Conservation (phyloP, 345 rosid genomes). For the Geranium brycei region DNA sequence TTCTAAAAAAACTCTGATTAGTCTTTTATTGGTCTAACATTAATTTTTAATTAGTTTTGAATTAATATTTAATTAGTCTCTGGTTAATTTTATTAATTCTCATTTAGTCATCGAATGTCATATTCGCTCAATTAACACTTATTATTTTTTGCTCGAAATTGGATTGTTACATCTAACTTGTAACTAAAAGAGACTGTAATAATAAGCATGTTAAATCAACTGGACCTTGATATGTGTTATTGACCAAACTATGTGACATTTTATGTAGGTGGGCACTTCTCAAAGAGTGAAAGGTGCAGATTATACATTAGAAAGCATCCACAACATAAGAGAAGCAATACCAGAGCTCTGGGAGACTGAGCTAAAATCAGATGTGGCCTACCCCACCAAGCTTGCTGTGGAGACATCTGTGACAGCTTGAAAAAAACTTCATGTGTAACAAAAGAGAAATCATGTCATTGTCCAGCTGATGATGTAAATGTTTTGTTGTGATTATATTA, state of each 20-base stretch:
- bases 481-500: background rate
- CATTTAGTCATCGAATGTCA: too few species aligned
- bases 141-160: too few species aligned
- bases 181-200: too few species aligned
- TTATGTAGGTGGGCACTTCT: conserved; percentile 54
- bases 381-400: conserved; percentile 32
- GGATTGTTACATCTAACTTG: too few species aligned
- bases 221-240: too few species aligned
- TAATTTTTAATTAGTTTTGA: too few species aligned
- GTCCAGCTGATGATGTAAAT: conserved; percentile 1
- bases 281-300: conserved; percentile 55
- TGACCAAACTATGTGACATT: background rate
- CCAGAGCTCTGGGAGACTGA: conserved; percentile 58
- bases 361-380: conserved; percentile 27
- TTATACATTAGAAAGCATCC: conserved; percentile 66
- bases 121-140: too few species aligned
- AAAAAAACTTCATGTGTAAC: background rate
- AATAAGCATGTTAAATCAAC: too few species aligned
- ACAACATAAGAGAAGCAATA: conserved; percentile 65
- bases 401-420: conserved; percentile 55
- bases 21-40: too few species aligned
- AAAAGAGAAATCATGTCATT: background rate
- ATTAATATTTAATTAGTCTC: too few species aligned
- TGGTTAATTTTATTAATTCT: too few species aligned
- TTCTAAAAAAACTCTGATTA: too few species aligned